Conservation (phyloP, 345 rosid species). For the Sisymbrium altissimum region DNA sequence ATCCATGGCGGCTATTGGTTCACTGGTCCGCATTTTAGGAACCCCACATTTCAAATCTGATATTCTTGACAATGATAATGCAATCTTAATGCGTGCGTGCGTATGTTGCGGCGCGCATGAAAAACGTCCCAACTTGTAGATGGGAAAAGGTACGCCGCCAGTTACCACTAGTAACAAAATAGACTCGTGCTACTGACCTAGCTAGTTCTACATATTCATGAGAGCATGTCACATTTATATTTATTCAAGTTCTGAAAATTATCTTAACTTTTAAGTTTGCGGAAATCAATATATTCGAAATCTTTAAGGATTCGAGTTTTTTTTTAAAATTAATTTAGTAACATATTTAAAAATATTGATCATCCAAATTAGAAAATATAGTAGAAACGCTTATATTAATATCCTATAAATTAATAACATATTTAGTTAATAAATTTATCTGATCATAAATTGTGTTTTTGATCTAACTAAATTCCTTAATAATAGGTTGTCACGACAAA, state of each 20-base stretch:
- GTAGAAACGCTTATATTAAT: no score
- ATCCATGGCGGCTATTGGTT: background rate
- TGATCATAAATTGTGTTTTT: no score
- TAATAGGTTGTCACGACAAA: no score
- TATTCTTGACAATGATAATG: background rate
- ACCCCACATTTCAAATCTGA: background rate
- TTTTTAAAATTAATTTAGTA: background rate
- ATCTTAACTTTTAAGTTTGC: background rate
- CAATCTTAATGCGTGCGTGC: conserved; percentile 6
- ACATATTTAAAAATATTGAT: background rate
- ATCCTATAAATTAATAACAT: no score
- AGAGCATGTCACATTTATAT: background rate
- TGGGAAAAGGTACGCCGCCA: conserved; percentile 18
- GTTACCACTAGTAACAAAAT: background rate
- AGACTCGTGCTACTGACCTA: background rate
- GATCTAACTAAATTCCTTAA: no score
- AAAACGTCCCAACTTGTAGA: background rate
- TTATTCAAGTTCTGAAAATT: background rate
- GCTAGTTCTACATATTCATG: background rate
- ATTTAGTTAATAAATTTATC: no score
- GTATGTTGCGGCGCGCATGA: conserved; percentile 13
- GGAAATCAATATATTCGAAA: background rate
- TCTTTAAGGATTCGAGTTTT: background rate
- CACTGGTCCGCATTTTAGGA: background rate
- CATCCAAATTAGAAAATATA: background rate